A percentile compares a stretch with the other conserved stretches of the same genome.
These are phyloP conservation scores for Penicillium atrosanguineum DNA, from an alignment of 495 filamentous ascomycete species.

Conservation along the genomic window DNA sequence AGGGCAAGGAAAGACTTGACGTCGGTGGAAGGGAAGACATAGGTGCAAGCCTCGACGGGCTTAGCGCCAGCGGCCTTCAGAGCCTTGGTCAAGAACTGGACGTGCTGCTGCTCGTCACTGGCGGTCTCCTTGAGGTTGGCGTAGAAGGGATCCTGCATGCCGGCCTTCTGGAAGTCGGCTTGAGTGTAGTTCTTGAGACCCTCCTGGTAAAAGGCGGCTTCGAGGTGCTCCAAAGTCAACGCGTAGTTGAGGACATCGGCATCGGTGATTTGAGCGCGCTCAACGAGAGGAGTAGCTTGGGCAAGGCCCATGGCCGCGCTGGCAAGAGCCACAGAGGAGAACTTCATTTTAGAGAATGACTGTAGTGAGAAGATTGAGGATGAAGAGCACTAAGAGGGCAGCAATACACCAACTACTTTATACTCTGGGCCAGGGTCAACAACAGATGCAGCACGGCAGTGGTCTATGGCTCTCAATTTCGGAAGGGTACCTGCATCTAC, in stretches of 20 bases:
- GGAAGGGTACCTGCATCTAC: too few species aligned
- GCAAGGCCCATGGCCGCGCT: constrained; percentile 9
- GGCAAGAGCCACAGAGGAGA: constrained; percentile 6
- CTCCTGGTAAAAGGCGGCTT: constrained; percentile 33
- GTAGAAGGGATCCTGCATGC: constrained; percentile 50
- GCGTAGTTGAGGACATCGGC: constrained; percentile 38
- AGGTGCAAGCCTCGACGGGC: constrained; percentile 55
- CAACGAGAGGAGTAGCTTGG: constrained; percentile 12
- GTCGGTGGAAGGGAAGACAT: constrained; percentile 52
- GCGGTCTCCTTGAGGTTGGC: constrained; percentile 50
- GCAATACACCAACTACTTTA: too few species aligned
- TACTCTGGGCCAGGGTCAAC: too few species aligned
- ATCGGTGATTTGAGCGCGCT: constrained; percentile 13
- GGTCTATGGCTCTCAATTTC: too few species aligned
- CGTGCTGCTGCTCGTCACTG: constrained; percentile 56
- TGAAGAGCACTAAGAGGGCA: too few species aligned
- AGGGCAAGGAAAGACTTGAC: constrained; percentile 46
- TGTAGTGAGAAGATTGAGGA: too few species aligned
- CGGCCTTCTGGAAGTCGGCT: constrained; percentile 49
- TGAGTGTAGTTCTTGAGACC: constrained; percentile 56
- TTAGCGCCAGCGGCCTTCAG: constrained; percentile 45
- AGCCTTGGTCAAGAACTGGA: constrained; percentile 52
- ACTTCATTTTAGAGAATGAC: constrained; percentile 11
- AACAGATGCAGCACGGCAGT: too few species aligned
- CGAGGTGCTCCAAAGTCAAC: too few species aligned